Conservation (phyloP, 495 filamentous ascomycete genomes). For the Melanomma pulvis-pyrius region DNA sequence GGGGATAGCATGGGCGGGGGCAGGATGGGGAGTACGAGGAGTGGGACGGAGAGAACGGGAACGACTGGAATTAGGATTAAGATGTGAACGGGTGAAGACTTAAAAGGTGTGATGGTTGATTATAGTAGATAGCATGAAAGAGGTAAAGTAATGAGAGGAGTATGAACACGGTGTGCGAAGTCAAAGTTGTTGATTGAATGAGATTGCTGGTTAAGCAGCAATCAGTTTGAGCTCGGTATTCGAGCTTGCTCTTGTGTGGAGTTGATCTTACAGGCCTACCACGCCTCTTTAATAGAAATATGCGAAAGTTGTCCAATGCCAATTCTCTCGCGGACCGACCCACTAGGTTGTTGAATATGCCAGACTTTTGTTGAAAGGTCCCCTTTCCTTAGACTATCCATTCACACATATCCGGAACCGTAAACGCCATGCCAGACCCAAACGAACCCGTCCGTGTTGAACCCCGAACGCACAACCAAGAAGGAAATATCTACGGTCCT, state of each 20-base stretch:
- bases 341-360: conserved; percentile 30
- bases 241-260: background rate
- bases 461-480: conserved; percentile 16
- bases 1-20: conserved; percentile 15
- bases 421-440: background rate
- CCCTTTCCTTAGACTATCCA: background rate
- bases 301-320: background rate
- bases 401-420: background rate
- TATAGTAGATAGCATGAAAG: background rate
- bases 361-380: conserved; percentile 33
- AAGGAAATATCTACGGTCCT: conserved; percentile 1
- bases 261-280: conserved; percentile 4
- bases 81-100: conserved; percentile 15
- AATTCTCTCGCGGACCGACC: background rate
- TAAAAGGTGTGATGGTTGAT: background rate
- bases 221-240: conserved; percentile 1
- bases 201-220: conserved; percentile 34
- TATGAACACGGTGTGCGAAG: background rate
- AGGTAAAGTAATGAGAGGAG: background rate
- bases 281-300: background rate
- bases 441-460: background rate
- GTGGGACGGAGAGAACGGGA: conserved; percentile 25
- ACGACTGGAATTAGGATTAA: conserved; percentile 30
- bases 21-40: conserved; percentile 9
- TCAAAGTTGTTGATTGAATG: background rate